phyloP scores from a whole-genome alignment of 441 rosid species.

The Populus hybrid region DNA sequence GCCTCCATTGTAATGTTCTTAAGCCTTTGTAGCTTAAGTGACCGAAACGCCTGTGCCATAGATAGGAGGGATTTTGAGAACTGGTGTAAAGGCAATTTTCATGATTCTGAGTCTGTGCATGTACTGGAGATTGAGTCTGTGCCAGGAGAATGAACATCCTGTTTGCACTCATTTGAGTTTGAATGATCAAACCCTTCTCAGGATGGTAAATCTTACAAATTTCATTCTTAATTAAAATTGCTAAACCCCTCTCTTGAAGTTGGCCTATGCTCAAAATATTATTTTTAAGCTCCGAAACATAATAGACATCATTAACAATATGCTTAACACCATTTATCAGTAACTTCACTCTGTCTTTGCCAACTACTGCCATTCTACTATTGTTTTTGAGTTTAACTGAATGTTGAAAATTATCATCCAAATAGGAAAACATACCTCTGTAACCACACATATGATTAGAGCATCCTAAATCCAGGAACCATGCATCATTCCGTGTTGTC shows the following conservation, averaged over 20 bases:
- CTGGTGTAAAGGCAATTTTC: neutral
- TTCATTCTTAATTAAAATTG: neutral
- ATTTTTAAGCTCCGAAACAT: neutral
- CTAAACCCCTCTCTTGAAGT: neutral
- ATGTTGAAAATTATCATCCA: neutral
- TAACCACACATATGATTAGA: neutral
- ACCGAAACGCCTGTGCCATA: neutral
- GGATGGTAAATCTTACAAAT: neutral
- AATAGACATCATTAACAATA: neutral
- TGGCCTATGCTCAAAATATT: neutral
- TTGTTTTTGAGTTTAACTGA: neutral
- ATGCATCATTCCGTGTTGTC: neutral
- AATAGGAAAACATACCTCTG: neutral
- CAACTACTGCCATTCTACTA: neutral
- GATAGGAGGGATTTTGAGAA: neutral
- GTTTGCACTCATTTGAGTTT: neutral
- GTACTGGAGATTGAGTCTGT: neutral
- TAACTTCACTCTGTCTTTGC: neutral
- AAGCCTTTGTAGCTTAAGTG: neutral
- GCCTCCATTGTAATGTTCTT: neutral
- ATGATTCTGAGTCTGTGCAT: no score
- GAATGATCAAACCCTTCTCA: neutral
- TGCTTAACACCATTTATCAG: neutral
- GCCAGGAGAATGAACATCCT: neutral
- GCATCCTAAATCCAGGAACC: slow-evolving; percentile 9